Base-by-base conservation (phyloP, 2,329 filamentous ascomycete genomes). In the Calonectria naviculata region DNA sequence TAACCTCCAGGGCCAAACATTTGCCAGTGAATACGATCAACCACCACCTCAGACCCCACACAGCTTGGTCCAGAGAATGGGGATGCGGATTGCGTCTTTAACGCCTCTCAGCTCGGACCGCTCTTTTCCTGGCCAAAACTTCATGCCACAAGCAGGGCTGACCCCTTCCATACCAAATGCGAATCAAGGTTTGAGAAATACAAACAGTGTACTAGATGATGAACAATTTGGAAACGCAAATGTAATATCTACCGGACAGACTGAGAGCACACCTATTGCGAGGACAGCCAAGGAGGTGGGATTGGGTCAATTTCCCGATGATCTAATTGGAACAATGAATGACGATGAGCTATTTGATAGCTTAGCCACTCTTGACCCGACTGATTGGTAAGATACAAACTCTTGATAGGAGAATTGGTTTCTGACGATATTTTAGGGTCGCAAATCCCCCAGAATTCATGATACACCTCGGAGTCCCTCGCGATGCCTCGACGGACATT, bases 361-460 rank as follows among this genome's bases (percentile, higher is more conserved):
- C 21, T 31, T 71, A 4, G 70, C 66, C 17, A 69, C 47, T 15
- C 47, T 71, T 17, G 70, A 71, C 26, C 58, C 70, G 4, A 49
- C 36, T 10, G 70, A 71, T n/a, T 71, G 70, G 70, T 71, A 52
- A 61, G 65, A 26, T 42, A 21, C 1, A 26, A 17, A 28, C 3
- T 29, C 21, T 41, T 42, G 4, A n/a, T 9, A 4, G 24, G 19
- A 21, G 7, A 15, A 28, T 29, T 29, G 9, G 1, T 17, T 4
- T 46, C 67, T 67, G 15, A 63, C 24, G 5, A 5, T 49, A 7
- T 13, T 67, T 2, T 26, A 71, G 68, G 68, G 54, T 69, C 3
- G 70, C 70, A 24, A 71, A 71, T 31, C 66, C 70, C 34, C 61
- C 62, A 4, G 70, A 69, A 5, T 71, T 71, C 44, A 71, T 71